Evolutionary conservation across 2,329 filamentous ascomycete species (phyloP).

Genomic region (Calonectria pteridis): DNA sequence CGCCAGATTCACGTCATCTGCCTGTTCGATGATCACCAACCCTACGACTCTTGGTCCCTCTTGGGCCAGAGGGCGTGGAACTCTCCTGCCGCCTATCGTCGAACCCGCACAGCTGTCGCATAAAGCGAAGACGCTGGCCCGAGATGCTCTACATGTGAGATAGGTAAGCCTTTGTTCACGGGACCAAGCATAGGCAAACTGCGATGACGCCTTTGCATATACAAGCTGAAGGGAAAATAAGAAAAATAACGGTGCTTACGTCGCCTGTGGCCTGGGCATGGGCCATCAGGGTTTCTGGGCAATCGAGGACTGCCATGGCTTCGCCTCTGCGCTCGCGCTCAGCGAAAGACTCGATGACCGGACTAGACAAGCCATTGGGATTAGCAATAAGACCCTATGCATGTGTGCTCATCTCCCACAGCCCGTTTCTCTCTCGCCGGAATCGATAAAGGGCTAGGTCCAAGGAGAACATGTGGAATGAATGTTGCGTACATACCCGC

Average conservation of each 20-base stretch:
- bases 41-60: constrained; percentile 30
- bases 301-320: constrained; percentile 67
- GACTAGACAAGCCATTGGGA: neutral
- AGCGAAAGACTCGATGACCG: constrained; percentile 55
- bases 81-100: constrained; percentile 44
- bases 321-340: constrained; percentile 59
- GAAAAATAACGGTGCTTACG: constrained; percentile 53
- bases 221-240: neutral
- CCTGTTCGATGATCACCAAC: constrained; percentile 29
- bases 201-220: neutral
- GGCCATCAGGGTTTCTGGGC: constrained; percentile 70
- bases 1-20: constrained; percentile 23
- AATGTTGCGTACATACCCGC: constrained; percentile 3
- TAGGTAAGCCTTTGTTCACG: neutral
- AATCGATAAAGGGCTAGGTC: neutral
- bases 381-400: neutral
- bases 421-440: neutral
- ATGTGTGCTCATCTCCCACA: neutral
- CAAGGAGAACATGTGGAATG: no score
- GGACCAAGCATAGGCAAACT: neutral
- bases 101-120: constrained; percentile 67
- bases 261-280: constrained; percentile 66
- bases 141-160: constrained; percentile 62
- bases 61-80: constrained; percentile 6
- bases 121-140: constrained; percentile 68